phyloP scores from a whole-genome alignment of 371 early-diverging fungal genomes.

The Mucor plumbeus region DNA sequence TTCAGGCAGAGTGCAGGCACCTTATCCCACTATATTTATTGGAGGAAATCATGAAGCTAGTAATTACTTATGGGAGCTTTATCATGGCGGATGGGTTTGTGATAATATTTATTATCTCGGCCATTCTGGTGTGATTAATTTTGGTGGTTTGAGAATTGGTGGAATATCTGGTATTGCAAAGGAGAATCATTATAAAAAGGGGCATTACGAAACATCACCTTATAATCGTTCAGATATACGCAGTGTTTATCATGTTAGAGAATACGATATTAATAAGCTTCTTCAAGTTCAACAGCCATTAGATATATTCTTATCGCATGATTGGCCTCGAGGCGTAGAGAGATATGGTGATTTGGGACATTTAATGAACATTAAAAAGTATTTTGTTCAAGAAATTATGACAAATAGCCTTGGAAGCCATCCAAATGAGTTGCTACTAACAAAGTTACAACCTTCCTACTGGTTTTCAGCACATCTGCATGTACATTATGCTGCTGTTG shows the following conservation, averaged over 20 bases:
- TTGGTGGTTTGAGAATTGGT: constrained; percentile 88
- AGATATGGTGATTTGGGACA: constrained; percentile 71
- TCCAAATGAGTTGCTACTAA: constrained; percentile 69
- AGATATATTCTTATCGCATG: constrained; percentile 94
- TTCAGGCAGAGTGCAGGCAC: constrained; percentile 79
- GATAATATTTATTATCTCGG: constrained; percentile 96
- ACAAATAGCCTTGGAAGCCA: constrained; percentile 78
- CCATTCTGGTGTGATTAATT: constrained; percentile 78
- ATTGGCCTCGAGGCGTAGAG: constrained; percentile 94
- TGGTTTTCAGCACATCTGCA: constrained; percentile 97
- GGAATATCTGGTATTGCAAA: constrained; percentile 96
- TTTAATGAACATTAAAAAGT: constrained; percentile 72
- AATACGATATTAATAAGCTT: constrained; percentile 81
- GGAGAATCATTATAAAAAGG: constrained; percentile 68
- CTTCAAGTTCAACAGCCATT: constrained; percentile 69
- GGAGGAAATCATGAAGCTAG: constrained; percentile 99
- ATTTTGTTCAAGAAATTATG: constrained; percentile 74
- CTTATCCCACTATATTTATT: constrained; percentile 90
- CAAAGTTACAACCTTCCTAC: constrained; percentile 74
- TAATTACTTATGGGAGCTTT: constrained; percentile 92
- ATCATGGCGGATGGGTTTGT: constrained; percentile 96
- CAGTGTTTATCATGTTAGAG: constrained; percentile 86
- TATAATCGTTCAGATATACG: constrained; percentile 62
- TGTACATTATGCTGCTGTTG: constrained; percentile 83
- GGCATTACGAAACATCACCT: constrained; percentile 84